Evolutionary conservation across 768 basidiomycete species (phyloP).

Genomic region (Mycena vulgaris): DNA sequence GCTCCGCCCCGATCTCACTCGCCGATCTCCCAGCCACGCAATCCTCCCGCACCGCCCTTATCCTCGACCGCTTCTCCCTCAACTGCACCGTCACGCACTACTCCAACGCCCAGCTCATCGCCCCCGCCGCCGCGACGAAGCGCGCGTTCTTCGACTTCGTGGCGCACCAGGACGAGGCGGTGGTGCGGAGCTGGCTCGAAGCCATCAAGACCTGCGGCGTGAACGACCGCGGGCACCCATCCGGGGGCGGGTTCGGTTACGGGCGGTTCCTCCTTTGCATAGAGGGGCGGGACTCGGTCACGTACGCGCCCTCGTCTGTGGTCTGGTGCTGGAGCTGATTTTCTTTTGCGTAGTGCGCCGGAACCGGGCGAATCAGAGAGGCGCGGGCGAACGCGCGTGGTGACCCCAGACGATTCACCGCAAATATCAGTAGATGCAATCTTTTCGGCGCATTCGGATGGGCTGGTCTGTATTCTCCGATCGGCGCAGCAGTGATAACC

Average conservation of each 20-base stretch:
- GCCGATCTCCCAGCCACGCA: slow-evolving; percentile 71
- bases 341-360: background rate
- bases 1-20: slow-evolving; percentile 42
- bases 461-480: slow-evolving; percentile 84
- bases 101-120: slow-evolving; percentile 79
- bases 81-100: slow-evolving; percentile 79
- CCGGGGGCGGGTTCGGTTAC: slow-evolving; percentile 89
- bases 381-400: background rate
- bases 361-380: too few species aligned
- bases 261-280: slow-evolving; percentile 74
- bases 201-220: slow-evolving; percentile 88
- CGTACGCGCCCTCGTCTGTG: slow-evolving; percentile 54
- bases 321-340: background rate
- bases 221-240: slow-evolving; percentile 87
- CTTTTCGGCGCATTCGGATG: slow-evolving; percentile 90
- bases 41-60: slow-evolving; percentile 83
- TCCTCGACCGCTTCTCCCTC: slow-evolving; percentile 83
- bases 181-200: slow-evolving; percentile 82
- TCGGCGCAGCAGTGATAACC: slow-evolving; percentile 51
- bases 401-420: slow-evolving; percentile 38
- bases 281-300: slow-evolving; percentile 76
- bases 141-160: slow-evolving; percentile 87
- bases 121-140: slow-evolving; percentile 70
- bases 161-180: slow-evolving; percentile 70
- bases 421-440: slow-evolving; percentile 82